Base-by-base conservation (phyloP, 208 protist species). In the Trypanosoma brucei region DNA sequence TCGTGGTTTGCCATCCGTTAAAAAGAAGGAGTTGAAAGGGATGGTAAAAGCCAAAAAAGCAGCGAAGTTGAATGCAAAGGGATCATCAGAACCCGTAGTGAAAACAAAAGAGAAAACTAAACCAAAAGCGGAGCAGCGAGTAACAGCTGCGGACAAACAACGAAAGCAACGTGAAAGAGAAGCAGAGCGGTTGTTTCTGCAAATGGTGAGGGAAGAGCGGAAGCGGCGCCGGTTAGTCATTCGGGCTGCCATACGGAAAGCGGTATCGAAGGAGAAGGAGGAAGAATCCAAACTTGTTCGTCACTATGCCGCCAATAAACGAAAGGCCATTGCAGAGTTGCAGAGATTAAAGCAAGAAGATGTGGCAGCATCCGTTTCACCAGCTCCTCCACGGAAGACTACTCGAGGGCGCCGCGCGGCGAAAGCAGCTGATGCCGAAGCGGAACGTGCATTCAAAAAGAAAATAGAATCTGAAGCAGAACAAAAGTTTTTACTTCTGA, bases 271-370 rank as follows among this genome's bases (percentile, higher is more conserved):
- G 2, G 36, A 52, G 34, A 45, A 61, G 22, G 51, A 60, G 35
- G 45, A 59, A 45, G 65, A 77, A 44, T 22, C 60, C 6, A 65
- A 53, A 14, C 50, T 63, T 5, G 31, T 70, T 35, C 30, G 38
- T 49, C 71, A 49, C 3, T 77, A 77, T 50, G 59, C 56, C 13
- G 59, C 48, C 3, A 77, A 77, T 55, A 66, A 77, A 49, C 38
- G 7, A 13, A 65, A 57, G 22, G 71, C 71, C 30, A 45, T 14
- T 2, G 60, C 50, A 39, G 71, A 77, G 60, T 46, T 77, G 55
- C 31, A 33, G 48, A 45, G 38, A 46, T 11, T 77, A 56, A 61
- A 62, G n/a, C 22, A 66, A 65, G 54, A 57, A 8, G 31, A 30
- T 22, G 42, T 33, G 33, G 55, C 42, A 22, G 22, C 22, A 22